Evolutionary conservation across 345 rosid species (phyloP), one percentile per base, ranked within the genome.

Genomic region (Eutrema yunnanense): DNA sequence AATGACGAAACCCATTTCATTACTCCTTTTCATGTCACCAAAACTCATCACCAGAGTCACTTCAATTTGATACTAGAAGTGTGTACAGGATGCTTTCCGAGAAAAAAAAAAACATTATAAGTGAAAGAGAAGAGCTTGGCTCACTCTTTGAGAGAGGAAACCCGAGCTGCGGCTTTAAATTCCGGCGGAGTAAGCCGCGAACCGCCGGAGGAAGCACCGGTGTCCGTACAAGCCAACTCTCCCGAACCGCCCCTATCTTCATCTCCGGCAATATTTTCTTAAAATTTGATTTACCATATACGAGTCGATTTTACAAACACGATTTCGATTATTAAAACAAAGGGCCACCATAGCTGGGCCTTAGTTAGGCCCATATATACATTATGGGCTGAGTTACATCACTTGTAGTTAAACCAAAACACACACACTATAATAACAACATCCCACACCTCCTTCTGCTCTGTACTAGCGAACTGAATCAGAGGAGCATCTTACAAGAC

Each of bases 111-210:
- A 32, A 60, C 13, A 36, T 14, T 33, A 2, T 16, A 47, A 38
- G 22, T 26, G 50, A 42, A 50, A 56, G 50, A 57, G 50, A 64
- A 65, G 55, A 65, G 68, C 56, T 64, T 14, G 43, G 67, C 80
- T 71, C 76, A 77, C 80, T 65, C 13, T 65, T 58, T 6, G 72
- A 65, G 4, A 22, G 44, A 5, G 19, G 62, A 59, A 77, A 58
- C 3, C 8, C n/a, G 9, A 65, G 68, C 62, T 65, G 72, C 5
- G 6, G 2, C 16, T 65, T 40, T 42, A 4, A n/a, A 12, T 53
- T 27, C 63, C 58, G 68, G 63, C 9, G 49, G 43, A 50, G 1
- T 8, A 16, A 14, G 43, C 80, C 36, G 36, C 6, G 6, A 58
- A 65, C 30, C 62, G n/a, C 68, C 68, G 73, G 55, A 11, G 54